phyloP scores from a whole-genome alignment of 73 alveolate species.

The Paramecium octaurelia region DNA sequence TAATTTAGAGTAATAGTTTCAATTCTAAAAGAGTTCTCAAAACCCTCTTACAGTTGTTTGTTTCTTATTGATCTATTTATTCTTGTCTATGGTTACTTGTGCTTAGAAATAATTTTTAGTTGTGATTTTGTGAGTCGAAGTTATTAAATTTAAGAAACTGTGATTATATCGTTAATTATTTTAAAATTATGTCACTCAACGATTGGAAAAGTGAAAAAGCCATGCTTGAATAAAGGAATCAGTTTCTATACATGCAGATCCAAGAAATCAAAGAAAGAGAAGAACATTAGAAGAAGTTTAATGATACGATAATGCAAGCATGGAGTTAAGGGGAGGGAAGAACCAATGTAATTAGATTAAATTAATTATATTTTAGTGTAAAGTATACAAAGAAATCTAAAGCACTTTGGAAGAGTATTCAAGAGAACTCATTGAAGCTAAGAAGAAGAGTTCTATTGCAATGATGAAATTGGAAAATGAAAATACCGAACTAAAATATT shows the following conservation, averaged over 20 bases:
- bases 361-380: background rate
- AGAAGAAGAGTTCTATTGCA: background rate
- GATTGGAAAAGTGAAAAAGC: slow-evolving; percentile 48
- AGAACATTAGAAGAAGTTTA: slow-evolving; percentile 41
- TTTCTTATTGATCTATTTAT: no score
- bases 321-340: background rate
- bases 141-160: background rate
- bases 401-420: slow-evolving; percentile 21
- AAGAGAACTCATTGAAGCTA: slow-evolving; percentile 31
- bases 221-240: background rate
- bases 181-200: slow-evolving; percentile 28
- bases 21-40: no score
- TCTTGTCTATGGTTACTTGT: no score
- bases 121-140: background rate
- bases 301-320: slow-evolving; percentile 20
- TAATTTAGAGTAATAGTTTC: no score
- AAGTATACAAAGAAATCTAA: slow-evolving; percentile 41
- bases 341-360: background rate
- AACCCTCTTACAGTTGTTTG: no score
- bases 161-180: slow-evolving; percentile 26
- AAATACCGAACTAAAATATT: background rate
- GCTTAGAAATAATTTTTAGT: no score
- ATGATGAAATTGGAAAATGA: background rate
- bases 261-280: slow-evolving; percentile 27
- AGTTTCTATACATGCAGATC: background rate